Evolutionary conservation across 2,329 filamentous ascomycete genomes (phyloP).

Genomic region (Hypoxylon sp.): DNA sequence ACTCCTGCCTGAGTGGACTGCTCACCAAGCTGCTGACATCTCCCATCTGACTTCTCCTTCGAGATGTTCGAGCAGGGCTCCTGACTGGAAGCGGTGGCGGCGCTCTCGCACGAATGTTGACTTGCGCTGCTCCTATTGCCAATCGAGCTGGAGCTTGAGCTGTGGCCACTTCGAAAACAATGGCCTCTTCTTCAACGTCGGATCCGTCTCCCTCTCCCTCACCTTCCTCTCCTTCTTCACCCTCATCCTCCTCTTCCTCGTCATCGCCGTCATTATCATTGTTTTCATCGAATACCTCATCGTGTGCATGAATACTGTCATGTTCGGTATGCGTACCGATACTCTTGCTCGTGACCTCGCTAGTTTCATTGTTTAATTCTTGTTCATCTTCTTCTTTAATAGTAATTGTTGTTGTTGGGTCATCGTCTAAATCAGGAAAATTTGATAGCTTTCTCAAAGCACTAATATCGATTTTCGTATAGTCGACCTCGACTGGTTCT

Average conservation of each 20-base stretch:
- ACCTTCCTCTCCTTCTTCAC: slow-evolving; percentile 63
- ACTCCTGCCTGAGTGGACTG: slow-evolving; percentile 66
- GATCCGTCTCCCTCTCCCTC: slow-evolving; percentile 62
- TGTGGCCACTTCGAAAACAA: slow-evolving; percentile 76
- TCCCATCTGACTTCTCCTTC: slow-evolving; percentile 69
- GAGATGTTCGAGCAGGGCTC: slow-evolving; percentile 75
- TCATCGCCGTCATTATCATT: slow-evolving; percentile 46
- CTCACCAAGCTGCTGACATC: slow-evolving; percentile 63
- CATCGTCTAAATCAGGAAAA: slow-evolving; percentile 54
- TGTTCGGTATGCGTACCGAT: slow-evolving; percentile 17
- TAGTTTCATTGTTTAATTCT: slow-evolving; percentile 18
- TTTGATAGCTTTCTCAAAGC: slow-evolving; percentile 62
- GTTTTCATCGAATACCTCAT: slow-evolving; percentile 10
- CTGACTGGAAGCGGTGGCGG: slow-evolving; percentile 82
- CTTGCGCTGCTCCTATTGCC: slow-evolving; percentile 71
- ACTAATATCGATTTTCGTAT: slow-evolving; percentile 69
- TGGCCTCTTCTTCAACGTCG: slow-evolving; percentile 69
- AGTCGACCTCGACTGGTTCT: slow-evolving; percentile 67
- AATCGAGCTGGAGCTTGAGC: slow-evolving; percentile 68
- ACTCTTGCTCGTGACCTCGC: slow-evolving; percentile 12
- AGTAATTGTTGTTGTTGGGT: slow-evolving; percentile 37
- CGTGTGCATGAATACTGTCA: slow-evolving; percentile 3
- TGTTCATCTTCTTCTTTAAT: slow-evolving; percentile 34
- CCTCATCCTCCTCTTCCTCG: slow-evolving; percentile 52
- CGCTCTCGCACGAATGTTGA: slow-evolving; percentile 84